Evolutionary conservation across 1,284 basidiomycete genomes (phyloP).

Genomic region (Papiliotrema nemorosa): DNA sequence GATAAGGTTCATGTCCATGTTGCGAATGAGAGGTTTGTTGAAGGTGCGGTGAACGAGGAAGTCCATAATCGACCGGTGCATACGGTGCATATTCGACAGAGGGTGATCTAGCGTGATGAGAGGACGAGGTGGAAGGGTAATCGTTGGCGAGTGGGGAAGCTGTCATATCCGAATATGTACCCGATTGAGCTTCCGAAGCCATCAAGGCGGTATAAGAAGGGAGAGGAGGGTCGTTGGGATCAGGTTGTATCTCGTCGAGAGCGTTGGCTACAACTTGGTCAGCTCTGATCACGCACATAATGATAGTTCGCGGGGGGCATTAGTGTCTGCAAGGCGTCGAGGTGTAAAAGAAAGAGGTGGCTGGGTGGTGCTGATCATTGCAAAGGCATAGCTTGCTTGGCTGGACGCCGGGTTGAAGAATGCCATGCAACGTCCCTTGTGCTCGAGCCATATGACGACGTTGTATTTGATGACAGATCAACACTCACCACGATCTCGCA

Average conservation of each 20-base stretch:
- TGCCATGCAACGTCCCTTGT: too few relatives aligned
- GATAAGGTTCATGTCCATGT: background rate
- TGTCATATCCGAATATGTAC: too few relatives aligned
- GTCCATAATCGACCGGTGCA: slow-evolving; percentile 42
- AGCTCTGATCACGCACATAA: background rate
- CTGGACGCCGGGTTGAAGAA: too few relatives aligned
- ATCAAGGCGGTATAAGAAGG: slow-evolving; percentile 36
- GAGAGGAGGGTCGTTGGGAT: slow-evolving; percentile 26
- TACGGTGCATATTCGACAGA: slow-evolving; percentile 31
- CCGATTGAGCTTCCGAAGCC: slow-evolving; percentile 21
- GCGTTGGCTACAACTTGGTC: background rate
- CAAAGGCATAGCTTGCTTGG: too few relatives aligned
- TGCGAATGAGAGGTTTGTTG: slow-evolving; percentile 11
- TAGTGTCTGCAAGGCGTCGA: background rate
- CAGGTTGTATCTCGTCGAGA: slow-evolving; percentile 6
- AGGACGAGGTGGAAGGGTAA: background rate
- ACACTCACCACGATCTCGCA: slow-evolving; percentile 28
- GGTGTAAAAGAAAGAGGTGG: too few relatives aligned
- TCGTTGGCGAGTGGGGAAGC: slow-evolving; percentile 23
- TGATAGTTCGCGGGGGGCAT: background rate
- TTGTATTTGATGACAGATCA: too few relatives aligned
- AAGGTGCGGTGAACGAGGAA: slow-evolving; percentile 22
- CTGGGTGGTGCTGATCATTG: too few relatives aligned
- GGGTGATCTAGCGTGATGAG: background rate
- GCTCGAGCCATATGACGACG: too few relatives aligned